Evolutionary conservation across 768 basidiomycete genomes (phyloP), one percentile per base, ranked within the genome.

Genomic region (Podaxis mareebaensis): DNA sequence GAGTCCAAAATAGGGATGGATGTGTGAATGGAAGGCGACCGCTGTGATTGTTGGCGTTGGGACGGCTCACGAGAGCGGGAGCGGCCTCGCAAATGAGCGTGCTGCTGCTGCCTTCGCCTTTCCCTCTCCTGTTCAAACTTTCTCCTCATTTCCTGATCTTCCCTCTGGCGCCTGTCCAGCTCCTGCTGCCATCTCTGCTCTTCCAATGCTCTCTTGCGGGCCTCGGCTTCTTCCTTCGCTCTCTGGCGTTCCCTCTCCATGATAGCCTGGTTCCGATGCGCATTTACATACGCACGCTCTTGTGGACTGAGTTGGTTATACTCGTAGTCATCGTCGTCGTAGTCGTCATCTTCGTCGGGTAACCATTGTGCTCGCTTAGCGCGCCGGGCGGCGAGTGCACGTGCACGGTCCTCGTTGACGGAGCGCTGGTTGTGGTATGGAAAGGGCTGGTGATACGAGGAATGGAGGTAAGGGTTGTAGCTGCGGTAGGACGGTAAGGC

Each of bases 361-460:
- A 81, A 74, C 61, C 79, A 81, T 57, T 76, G 73, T 11, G 76
- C 73, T 42, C 77, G 72, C 20, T 76, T 75, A 1, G 73, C 70
- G 22, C 76, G 77, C 40, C 72, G 73, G 22, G 75, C 75, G 5
- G 76, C 77, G 17, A 75, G 63, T 39, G 72, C 71, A 3, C 70
- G 69, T 1, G 70, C 70, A 12, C 68, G 69, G 22, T 72, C 70
- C 30, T 71, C 63, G 53, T 55, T 66, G 24, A 72, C 64, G 44
- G 51, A 54, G 8, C 65, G 67, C 15, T 67, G 62, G 39, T 68
- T 22, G 46, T 67, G 64, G 22, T 68, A 65, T 8, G 67, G 66
- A 12, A 61, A 61, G 20, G 68, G 63, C 13, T 57, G 66, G 39
- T 69, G 60, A 56, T 75, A 75, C 3, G 73, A 67, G 33, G 70